Percentiles rank a stretch among this genome's conserved stretches.
phyloP scores from a whole-genome alignment of 2,329 filamentous ascomycete genomes.

The Metarhizium anisopliae region DNA sequence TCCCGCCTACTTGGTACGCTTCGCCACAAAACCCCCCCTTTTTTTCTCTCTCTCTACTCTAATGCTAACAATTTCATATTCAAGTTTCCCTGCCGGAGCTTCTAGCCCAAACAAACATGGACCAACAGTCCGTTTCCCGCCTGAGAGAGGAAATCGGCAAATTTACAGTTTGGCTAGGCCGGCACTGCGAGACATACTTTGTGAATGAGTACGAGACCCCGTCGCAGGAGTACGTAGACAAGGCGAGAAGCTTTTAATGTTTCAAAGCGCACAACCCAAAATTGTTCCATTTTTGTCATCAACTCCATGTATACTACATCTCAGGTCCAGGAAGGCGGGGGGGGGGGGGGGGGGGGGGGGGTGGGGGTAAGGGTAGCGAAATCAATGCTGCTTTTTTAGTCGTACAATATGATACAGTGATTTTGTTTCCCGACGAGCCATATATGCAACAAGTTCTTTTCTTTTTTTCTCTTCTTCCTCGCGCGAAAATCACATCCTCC shows the following conservation, averaged over 20 bases:
- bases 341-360: too few relatives aligned
- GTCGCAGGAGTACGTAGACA: slow-evolving; percentile 62
- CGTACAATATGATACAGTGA: not conserved
- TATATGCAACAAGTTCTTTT: too few relatives aligned
- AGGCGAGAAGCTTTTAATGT: slow-evolving; percentile 40
- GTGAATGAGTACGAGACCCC: slow-evolving; percentile 66
- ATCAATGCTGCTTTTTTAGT: not conserved
- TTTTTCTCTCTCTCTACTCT: not conserved
- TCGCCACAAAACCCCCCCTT: not conserved
- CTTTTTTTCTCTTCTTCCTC: too few relatives aligned
- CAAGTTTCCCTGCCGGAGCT: slow-evolving; percentile 85
- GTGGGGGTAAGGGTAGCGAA: not conserved
- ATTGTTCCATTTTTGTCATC: not conserved
- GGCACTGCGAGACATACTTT: slow-evolving; percentile 71
- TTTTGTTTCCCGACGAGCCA: too few relatives aligned
- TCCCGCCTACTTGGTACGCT: slow-evolving; percentile 75
- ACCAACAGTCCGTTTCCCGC: slow-evolving; percentile 78
- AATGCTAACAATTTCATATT: not conserved
- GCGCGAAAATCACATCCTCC: slow-evolving; percentile 8
- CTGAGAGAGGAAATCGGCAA: slow-evolving; percentile 83
- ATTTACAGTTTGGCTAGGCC: slow-evolving; percentile 77
- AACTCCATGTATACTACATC: not conserved
- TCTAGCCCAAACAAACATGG: slow-evolving; percentile 97
- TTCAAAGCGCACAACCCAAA: not conserved
- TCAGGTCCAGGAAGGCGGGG: not conserved